Evolutionary conservation across 371 early-diverging fungal species (phyloP), one percentile per base, ranked within the genome.

Genomic region (Lichtheimia ornata): DNA sequence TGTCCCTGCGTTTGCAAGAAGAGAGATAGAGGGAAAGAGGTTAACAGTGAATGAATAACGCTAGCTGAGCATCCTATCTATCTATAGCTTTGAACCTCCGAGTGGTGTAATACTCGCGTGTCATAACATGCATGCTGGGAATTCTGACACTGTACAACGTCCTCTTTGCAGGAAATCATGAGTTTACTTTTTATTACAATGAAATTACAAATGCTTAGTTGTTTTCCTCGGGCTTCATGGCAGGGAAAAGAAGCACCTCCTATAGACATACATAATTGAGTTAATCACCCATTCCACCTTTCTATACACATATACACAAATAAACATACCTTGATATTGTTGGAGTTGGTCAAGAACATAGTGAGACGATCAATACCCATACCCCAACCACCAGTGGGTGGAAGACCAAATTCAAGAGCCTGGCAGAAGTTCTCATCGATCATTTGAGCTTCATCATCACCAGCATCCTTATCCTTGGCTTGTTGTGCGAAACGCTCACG

Each of bases 371-470:
- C 99, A 61, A 99, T 91, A 68, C 99, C 99, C 86, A 99, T 87
- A 67, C 99, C 99, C 94, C 94, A 97, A 62, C 97, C 97, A 74
- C 91, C 93, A 20, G 99, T 99, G 47, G 99, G 99, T 42, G 99
- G 99, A 65, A 99, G 84, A 57, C 99, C 99, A 73, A 95, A 99
- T 84, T 99, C 99, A 43, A 99, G 87, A 17, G 98, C 90, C 62
- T 91, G 91, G 84, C 97, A 97, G 82, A 99, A 99, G 76, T 88
- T 94, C 82, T 99, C 99, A 73, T 99, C 99, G 59, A 98, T 90
- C 69, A 95, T 72, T 86, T 99, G 99, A 17, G 99, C 99, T 81
- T 99, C 99, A 66, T 98, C 99, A 73, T 99, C 99, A 69, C 99
- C 99, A 64, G 96, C 97, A 62, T 84, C 96, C 86, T 97, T 96